Evolutionary conservation across 495 filamentous ascomycete species (phyloP), one percentile per base, ranked within the genome.

Genomic region (Gamarada debralockiae): DNA sequence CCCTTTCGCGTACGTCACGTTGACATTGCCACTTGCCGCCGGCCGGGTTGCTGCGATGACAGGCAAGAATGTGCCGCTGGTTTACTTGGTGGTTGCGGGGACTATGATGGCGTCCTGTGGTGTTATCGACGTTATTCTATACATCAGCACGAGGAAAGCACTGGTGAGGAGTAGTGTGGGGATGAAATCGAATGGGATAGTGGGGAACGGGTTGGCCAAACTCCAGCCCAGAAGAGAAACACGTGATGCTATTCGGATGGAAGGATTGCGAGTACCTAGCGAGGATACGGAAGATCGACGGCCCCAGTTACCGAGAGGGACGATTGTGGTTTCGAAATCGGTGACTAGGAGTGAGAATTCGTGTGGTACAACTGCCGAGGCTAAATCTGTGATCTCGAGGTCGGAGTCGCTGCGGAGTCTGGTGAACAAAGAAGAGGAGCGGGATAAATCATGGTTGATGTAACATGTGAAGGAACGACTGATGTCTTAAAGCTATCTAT

Each of bases 81-180:
- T 64, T 2, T 79, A 76, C 56, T 79, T 75, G 56, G 73, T 68
- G 56, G 68, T 78, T 40, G 77, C 80, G 0, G 81, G 80, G 18
- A 68, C 73, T 2, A 57, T 84, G 50, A 78, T 84, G 34, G 80
- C 79, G 3, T 77, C 71, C 25, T 81, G 77, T 47, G 81, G 81
- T n/a, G 67, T 78, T 48, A 70, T 80, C 41, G 81, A 84, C 56
- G 78, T 78, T 8, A 48, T 75, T n/a, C 69, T 83, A 2, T 84
- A 84, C 61, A 77, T 78, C 2, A 65, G 80, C 25, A 84, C 79
- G 17, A 75, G 79, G 4, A 62, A 68, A 24, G 63, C 52, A 13
- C 42, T 60, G 10, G 18, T 61, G 22, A 31, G 40, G 13, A 27
- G 18, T 7, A 48, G 21, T 17, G 43, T 54, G 9, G 52, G 52